A percentile compares a stretch with the other conserved stretches of the same genome.
These are phyloP conservation scores for Coemansia guatemalensis DNA, from an alignment of 192 early-diverging fungal genomes.

Conservation along the genomic window DNA sequence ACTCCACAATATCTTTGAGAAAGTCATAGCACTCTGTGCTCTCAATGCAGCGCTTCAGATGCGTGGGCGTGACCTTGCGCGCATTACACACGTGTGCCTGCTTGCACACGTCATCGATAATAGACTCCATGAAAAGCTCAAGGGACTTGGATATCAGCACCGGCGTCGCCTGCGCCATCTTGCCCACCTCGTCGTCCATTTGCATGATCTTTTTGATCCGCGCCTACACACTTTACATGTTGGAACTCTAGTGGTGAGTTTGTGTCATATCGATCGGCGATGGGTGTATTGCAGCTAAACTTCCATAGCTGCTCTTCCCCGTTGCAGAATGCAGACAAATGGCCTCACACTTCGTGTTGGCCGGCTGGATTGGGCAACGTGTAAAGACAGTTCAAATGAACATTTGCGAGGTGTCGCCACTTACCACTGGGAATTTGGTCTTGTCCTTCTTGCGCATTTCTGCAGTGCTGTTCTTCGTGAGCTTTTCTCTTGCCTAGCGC, in stretches of 20 bases:
- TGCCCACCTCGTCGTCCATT: conserved; percentile 98
- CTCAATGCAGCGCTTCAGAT: conserved; percentile 78
- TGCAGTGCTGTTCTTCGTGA: no score
- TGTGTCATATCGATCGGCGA: no score
- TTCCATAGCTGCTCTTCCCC: no score
- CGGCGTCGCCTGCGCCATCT: conserved; percentile 96
- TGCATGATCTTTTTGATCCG: conserved; percentile 99
- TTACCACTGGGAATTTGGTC: conserved; percentile 91
- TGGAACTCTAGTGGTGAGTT: no score
- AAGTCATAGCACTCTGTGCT: conserved; percentile 92
- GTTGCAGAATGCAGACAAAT: no score
- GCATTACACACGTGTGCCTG: conserved; percentile 76
- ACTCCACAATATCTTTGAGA: conserved; percentile 81
- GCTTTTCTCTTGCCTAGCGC: no score
- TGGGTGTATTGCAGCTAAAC: no score
- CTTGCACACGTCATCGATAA: conserved; percentile 84
- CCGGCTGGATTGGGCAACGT: no score
- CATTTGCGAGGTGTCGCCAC: conserved; percentile 20
- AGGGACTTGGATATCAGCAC: conserved; percentile 87
- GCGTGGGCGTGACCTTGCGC: conserved; percentile 82
- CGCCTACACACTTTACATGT: conserved; percentile 59
- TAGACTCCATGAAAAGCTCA: conserved; percentile 92
- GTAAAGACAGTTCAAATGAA: neutral
- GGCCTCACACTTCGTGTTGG: no score
- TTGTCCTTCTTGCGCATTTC: conserved; percentile 87